phyloP scores from a whole-genome alignment of 176 grass and related monocot species.

The Saccharum officinarum region DNA sequence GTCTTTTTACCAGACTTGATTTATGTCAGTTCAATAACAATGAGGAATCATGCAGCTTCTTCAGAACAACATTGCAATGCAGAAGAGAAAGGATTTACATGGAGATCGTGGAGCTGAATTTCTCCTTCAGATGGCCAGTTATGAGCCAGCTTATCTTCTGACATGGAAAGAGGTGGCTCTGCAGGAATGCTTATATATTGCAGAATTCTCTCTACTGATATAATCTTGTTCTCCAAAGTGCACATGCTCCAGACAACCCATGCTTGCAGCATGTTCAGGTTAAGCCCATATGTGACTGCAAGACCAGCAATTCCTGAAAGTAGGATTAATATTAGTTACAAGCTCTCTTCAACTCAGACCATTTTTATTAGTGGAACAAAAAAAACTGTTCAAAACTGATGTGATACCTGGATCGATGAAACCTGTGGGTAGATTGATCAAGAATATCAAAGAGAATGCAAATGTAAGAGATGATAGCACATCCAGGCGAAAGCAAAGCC shows the following conservation, averaged over 20 bases:
- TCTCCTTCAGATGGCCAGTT: constrained; percentile 66
- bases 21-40: neutral
- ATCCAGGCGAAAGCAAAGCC: constrained; percentile 82
- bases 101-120: constrained; percentile 57
- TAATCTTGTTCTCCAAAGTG: constrained; percentile 76
- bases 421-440: constrained; percentile 60
- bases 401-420: constrained; percentile 78
- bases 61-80: neutral
- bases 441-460: constrained; percentile 75
- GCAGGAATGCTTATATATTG: constrained; percentile 77
- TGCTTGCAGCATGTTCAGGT: constrained; percentile 74
- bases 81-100: constrained; percentile 39
- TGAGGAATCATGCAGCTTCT: neutral
- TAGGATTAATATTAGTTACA: constrained; percentile 2
- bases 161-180: constrained; percentile 64
- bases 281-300: constrained; percentile 87
- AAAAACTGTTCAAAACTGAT: neutral
- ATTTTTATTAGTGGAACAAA: neutral
- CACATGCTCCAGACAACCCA: constrained; percentile 82
- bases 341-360: neutral
- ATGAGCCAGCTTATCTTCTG: constrained; percentile 44
- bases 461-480: constrained; percentile 72
- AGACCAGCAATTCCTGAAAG: constrained; percentile 79
- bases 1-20: neutral
- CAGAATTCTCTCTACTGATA: constrained; percentile 91